Conservation (phyloP, 169 alveolate species). For the Eimeria acervulina region DNA sequence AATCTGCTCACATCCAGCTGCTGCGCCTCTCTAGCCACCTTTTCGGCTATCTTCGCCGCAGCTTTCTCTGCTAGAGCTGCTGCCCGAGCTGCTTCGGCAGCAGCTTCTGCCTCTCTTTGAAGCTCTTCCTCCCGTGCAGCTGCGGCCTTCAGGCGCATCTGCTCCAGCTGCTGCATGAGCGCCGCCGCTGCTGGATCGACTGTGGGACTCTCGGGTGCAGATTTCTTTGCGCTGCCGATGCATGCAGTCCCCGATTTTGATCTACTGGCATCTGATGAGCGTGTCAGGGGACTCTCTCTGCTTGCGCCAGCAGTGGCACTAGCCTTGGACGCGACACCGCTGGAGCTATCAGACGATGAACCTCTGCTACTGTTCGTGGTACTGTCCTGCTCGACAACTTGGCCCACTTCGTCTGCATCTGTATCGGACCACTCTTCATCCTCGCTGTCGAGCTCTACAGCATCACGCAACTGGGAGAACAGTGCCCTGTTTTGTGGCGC, state of each 20-base stretch:
- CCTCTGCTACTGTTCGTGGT: slow-evolving; percentile 78
- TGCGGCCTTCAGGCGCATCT: slow-evolving; percentile 59
- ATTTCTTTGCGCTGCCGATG: neutral
- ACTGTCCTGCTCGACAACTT: slow-evolving; percentile 5
- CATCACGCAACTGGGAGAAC: slow-evolving; percentile 74
- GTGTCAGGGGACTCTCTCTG: neutral
- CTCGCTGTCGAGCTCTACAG: slow-evolving; percentile 67
- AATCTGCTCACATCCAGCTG: slow-evolving; percentile 70
- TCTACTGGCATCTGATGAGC: neutral
- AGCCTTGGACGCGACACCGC: neutral
- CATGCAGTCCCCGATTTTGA: neutral
- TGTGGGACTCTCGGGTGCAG: neutral
- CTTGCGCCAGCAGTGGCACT: slow-evolving; percentile 5
- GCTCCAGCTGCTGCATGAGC: slow-evolving; percentile 66
- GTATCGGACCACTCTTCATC: slow-evolving; percentile 65
- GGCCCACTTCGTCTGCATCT: slow-evolving; percentile 21
- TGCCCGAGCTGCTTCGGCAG: slow-evolving; percentile 52
- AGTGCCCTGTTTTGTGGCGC: slow-evolving; percentile 45
- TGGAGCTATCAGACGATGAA: neutral
- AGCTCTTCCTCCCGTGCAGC: slow-evolving; percentile 45
- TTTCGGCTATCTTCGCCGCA: slow-evolving; percentile 57
- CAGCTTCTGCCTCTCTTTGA: slow-evolving; percentile 65
- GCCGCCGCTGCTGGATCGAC: slow-evolving; percentile 47
- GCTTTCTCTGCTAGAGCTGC: slow-evolving; percentile 60
- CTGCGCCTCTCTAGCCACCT: slow-evolving; percentile 60